A percentile compares a stretch with the other conserved stretches of the same genome.
Conservation (phyloP, 345 rosid species). For the Stellera chamaejasme region DNA sequence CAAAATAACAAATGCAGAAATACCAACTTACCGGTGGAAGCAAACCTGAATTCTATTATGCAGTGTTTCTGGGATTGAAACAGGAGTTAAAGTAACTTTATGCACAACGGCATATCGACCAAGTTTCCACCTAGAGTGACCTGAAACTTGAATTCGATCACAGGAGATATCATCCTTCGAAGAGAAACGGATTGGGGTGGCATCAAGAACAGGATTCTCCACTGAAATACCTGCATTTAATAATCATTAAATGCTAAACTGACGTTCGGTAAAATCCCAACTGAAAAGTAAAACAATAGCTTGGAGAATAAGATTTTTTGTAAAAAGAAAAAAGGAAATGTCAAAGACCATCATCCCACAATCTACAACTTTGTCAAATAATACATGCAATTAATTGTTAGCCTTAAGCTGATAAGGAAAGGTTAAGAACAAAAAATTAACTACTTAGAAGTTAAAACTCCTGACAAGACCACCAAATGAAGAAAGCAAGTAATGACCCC, state of each 20-base stretch:
- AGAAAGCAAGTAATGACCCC: no score
- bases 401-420: no score
- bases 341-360: no score
- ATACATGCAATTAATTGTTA: no score
- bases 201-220: constrained; percentile 38
- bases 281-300: no score
- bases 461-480: no score
- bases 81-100: constrained; percentile 49
- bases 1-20: neutral
- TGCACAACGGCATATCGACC: constrained; percentile 56
- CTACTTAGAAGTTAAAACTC: no score
- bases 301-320: no score
- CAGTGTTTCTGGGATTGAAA: constrained; percentile 39
- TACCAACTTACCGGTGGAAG: constrained; percentile 59
- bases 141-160: constrained; percentile 70
- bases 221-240: constrained; percentile 39
- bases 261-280: no score
- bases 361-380: no score
- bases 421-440: no score
- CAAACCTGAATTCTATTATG: constrained; percentile 65
- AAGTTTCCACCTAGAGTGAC: constrained; percentile 50
- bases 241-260: neutral
- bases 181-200: constrained; percentile 30
- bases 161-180: constrained; percentile 35
- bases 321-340: no score